Evolutionary conservation across 2,329 filamentous ascomycete genomes (phyloP).

Genomic region (Sarocladium brachiariae): DNA sequence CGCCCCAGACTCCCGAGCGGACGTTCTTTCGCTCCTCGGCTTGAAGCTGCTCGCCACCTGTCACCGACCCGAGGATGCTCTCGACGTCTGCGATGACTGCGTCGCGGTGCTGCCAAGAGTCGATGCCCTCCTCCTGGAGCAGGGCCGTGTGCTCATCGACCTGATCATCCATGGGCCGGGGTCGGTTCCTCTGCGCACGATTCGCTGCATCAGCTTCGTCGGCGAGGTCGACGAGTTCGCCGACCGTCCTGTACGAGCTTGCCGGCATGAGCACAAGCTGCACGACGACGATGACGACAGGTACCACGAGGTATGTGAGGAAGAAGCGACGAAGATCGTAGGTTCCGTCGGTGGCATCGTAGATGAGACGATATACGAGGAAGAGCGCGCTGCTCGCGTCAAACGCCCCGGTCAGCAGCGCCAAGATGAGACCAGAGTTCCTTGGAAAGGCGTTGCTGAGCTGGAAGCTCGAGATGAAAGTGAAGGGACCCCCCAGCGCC

Average conservation of each 20-base stretch:
- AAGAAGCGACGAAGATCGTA: slow-evolving; percentile 67
- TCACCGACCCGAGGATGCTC: slow-evolving; percentile 58
- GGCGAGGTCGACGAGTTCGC: slow-evolving; percentile 70
- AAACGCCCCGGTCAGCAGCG: slow-evolving; percentile 73
- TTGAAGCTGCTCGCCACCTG: slow-evolving; percentile 55
- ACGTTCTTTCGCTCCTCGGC: slow-evolving; percentile 64
- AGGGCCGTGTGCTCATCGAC: slow-evolving; percentile 51
- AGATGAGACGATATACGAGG: slow-evolving; percentile 65
- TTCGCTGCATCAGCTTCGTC: slow-evolving; percentile 41
- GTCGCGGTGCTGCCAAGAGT: slow-evolving; percentile 46
- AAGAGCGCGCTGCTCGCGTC: slow-evolving; percentile 77
- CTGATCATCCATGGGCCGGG: slow-evolving; percentile 41
- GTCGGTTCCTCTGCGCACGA: slow-evolving; percentile 22
- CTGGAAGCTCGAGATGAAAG: slow-evolving; percentile 79
- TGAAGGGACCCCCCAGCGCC: slow-evolving; percentile 71
- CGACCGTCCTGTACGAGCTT: slow-evolving; percentile 76
- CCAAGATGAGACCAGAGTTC: slow-evolving; percentile 71
- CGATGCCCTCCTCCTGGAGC: slow-evolving; percentile 48
- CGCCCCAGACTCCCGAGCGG: slow-evolving; percentile 76
- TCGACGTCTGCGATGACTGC: slow-evolving; percentile 65
- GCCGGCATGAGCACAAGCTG: slow-evolving; percentile 68
- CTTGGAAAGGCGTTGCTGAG: slow-evolving; percentile 77
- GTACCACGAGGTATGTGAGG: slow-evolving; percentile 63
- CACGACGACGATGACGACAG: slow-evolving; percentile 55
- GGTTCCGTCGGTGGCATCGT: slow-evolving; percentile 45